phyloP scores from a whole-genome alignment of 768 basidiomycete genomes.

The Rhodosporidiobolus sp. region DNA sequence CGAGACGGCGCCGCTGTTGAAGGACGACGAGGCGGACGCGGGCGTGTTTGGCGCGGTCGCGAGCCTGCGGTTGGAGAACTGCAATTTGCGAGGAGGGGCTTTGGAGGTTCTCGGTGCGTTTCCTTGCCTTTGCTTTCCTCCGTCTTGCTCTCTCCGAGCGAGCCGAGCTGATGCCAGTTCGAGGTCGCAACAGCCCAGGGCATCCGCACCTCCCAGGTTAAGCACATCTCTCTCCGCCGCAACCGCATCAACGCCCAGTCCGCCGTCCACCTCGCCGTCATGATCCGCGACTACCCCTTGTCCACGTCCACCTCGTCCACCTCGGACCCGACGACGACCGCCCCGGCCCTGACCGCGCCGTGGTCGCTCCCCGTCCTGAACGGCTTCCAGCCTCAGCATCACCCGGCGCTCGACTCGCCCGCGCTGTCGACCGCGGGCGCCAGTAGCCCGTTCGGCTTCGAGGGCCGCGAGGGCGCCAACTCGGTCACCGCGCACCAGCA shows the following conservation, averaged over 20 bases:
- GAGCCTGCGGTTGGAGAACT: conserved; percentile 81
- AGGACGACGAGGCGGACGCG: conserved; percentile 29
- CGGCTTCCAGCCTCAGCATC: no score
- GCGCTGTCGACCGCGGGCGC: no score
- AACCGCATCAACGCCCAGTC: conserved; percentile 82
- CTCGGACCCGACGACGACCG: neutral
- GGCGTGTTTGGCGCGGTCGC: conserved; percentile 55
- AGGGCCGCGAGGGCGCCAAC: conserved; percentile 11
- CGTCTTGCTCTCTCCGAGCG: neutral
- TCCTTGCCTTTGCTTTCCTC: neutral
- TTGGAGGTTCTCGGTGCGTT: conserved; percentile 74
- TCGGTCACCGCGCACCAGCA: conserved; percentile 35
- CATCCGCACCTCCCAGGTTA: conserved; percentile 75
- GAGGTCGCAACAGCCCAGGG: conserved; percentile 65
- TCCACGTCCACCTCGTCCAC: neutral
- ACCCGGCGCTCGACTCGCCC: no score
- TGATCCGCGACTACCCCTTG: conserved; percentile 81
- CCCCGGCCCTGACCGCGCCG: neutral
- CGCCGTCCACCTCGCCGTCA: conserved; percentile 85
- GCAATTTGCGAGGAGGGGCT: conserved; percentile 65
- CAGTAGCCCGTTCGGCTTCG: no score
- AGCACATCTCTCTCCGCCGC: conserved; percentile 82
- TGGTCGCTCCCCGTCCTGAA: no score
- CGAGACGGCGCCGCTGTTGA: conserved; percentile 48
- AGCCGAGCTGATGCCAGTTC: conserved; percentile 4